Conservation (phyloP, 805 yeast species). For the Saturnispora serradocipensis region DNA sequence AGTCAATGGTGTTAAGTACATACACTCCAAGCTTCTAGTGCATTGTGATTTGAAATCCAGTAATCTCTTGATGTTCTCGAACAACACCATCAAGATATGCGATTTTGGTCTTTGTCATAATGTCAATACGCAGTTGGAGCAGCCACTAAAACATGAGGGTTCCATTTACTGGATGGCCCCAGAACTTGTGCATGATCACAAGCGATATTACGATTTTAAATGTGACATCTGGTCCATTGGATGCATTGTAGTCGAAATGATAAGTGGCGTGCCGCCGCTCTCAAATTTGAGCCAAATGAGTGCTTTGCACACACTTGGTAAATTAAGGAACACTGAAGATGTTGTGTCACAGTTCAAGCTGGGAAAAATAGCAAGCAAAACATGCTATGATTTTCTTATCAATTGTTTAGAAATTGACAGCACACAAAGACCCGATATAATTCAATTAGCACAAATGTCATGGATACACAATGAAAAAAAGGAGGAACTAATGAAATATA, state of each 20-base stretch:
- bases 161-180: slow-evolving; percentile 99
- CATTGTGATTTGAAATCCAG: slow-evolving; percentile 77
- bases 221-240: slow-evolving; percentile 94
- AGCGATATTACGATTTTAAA: slow-evolving; percentile 66
- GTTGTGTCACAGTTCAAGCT: slow-evolving; percentile 35
- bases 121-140: neutral
- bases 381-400: slow-evolving; percentile 43
- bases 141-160: slow-evolving; percentile 42
- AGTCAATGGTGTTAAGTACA: neutral
- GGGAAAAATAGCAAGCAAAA: neutral
- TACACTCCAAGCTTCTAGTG: slow-evolving; percentile 52
- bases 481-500: neutral
- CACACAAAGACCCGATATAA: neutral
- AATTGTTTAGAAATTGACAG: slow-evolving; percentile 55
- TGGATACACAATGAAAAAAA: neutral
- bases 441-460: neutral
- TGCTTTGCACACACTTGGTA: slow-evolving; percentile 75
- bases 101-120: slow-evolving; percentile 63
- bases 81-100: slow-evolving; percentile 50
- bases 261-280: slow-evolving; percentile 84
- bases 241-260: slow-evolving; percentile 83
- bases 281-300: slow-evolving; percentile 68
- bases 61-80: slow-evolving; percentile 50
- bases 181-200: slow-evolving; percentile 50
- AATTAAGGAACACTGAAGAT: slow-evolving; percentile 56